phyloP scores from a whole-genome alignment of 1,284 basidiomycete genomes.

The Heliocybe sulcata region DNA sequence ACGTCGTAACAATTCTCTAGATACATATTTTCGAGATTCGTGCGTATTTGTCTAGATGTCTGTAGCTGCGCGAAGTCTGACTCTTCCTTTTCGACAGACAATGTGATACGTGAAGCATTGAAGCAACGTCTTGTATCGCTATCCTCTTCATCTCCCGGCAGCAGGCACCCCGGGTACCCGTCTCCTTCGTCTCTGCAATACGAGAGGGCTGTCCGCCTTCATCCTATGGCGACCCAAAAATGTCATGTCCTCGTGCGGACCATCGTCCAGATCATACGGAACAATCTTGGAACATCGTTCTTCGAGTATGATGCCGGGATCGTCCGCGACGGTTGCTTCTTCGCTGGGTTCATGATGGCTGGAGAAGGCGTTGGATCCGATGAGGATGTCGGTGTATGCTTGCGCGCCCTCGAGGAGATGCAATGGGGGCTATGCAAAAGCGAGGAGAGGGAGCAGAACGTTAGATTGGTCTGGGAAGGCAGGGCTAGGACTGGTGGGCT shows the following conservation, averaged over 20 bases:
- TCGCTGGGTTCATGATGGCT: slow-evolving; percentile 67
- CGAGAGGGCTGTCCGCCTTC: slow-evolving; percentile 34
- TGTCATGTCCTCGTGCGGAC: slow-evolving; percentile 41
- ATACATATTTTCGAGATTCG: slow-evolving; percentile 76
- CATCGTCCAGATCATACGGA: slow-evolving; percentile 56
- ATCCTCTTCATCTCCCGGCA: slow-evolving; percentile 12
- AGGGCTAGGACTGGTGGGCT: slow-evolving; percentile 2
- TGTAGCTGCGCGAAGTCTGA: slow-evolving; percentile 8
- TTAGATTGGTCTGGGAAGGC: slow-evolving; percentile 56
- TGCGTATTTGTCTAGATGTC: slow-evolving; percentile 31
- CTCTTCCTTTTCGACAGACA: slow-evolving; percentile 32
- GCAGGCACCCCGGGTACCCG: slow-evolving; percentile 9
- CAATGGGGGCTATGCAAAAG: slow-evolving; percentile 75
- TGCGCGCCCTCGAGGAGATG: slow-evolving; percentile 70
- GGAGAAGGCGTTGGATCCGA: slow-evolving; percentile 41
- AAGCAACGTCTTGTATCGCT: slow-evolving; percentile 39
- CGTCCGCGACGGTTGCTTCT: slow-evolving; percentile 75
- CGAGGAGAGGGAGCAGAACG: slow-evolving; percentile 58
- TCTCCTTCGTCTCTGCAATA: slow-evolving; percentile 11
- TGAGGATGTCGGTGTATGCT: slow-evolving; percentile 64
- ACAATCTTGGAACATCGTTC: slow-evolving; percentile 48
- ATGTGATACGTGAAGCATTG: slow-evolving; percentile 56
- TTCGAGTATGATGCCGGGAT: slow-evolving; percentile 81
- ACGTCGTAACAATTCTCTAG: slow-evolving; percentile 24
- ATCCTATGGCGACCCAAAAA: slow-evolving; percentile 46